Evolutionary conservation across 176 grass and related monocot species (phyloP), one percentile per base, ranked within the genome.

Genomic region (Triticum aestivum): DNA sequence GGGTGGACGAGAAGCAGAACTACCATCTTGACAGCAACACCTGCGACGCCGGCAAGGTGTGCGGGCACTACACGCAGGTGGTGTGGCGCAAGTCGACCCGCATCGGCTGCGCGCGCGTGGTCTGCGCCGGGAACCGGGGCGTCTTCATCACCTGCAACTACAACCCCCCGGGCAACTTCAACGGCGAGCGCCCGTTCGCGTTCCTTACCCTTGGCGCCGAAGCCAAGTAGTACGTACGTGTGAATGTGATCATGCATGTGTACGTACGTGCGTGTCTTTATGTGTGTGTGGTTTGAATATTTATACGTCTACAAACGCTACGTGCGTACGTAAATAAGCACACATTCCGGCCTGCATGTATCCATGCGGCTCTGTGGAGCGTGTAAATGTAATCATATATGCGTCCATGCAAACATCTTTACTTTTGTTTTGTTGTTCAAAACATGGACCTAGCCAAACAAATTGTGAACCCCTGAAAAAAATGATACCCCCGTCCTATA

Each of bases 101-200:
- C 34, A 82, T 88, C 47, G 86, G 86, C 21, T 88, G 79, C 62
- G 79, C 86, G 7, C 86, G 79, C 24, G 86, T 76, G 11, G 15
- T 42, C 14, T 87, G 86, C 72, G 11, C 71, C 1, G 61, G 42
- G 2, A 44, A 66, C 79, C 61, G 61, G 33, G 86, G 86, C 33
- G 79, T 82, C 44, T 77, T 88, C 86, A 42, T 82, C 86, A 23
- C 17, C 79, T 88, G 86, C 86, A 88, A 30, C 86, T 88, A 88
- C 47, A 12, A 83, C 3, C 79, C 86, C 0, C 80, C 35, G 1
- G 80, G 86, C 61, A 88, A 88, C 79, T 26, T 65, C 56, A 65
- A 65, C 38, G 68, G 68, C 11, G 26, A 86, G 77, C 35, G 66
- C 0, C 85, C 85, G 37, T 86, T 86, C 0, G 76, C 85, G 37